Base-by-base conservation (phyloP, 768 basidiomycete species). In the Boletus rubescentipes region DNA sequence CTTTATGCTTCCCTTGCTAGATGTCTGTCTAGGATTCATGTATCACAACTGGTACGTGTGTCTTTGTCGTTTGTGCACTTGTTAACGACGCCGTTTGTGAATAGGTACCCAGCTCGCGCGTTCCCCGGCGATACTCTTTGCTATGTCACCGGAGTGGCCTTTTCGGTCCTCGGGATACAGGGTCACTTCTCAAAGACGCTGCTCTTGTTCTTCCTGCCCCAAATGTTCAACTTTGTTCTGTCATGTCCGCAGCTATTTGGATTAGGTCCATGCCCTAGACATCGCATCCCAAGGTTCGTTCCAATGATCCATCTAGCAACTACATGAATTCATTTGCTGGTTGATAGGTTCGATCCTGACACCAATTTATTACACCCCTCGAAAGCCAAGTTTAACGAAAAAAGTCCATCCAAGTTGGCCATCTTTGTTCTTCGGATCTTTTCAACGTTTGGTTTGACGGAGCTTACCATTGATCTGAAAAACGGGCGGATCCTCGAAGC, bases 71-170 rank as follows among this genome's bases (percentile, higher is more conserved):
- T 8, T 20, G 16, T 10, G 34, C 9, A 15, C 41, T 37, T 43
- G 32, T 39, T 44, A 21, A 43, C 46, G 46, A 31, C 7, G 18
- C 35, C 14, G 32, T 21, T 34, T 48, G 12, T 63, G 21, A n/a
- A 39, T 9, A 98, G 96, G 94, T 98, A 96, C 68, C 97, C 97
- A 7, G 94, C 97, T 10, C 81, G 89, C 20, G 93, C 83, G 0
- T 99, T 98, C 67, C 91, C 94, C 0, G 97, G 97, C 3, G 97
- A 99, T 69, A 99, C 97, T 4, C 79, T 99, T 30, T 99, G 97
- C 71, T 99, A 99, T 74, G 86, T 98, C 37, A 85, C 93, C 0
- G 97, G 97, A 55, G 98, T 99, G 97, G 93, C 97, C 5, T 98
- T 99, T 68, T 89, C 97, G 1, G 95, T 97, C 9, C 94, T 96